Base-by-base conservation (phyloP, 352 stramenopile species). In the Elongisporangium undulatum region DNA sequence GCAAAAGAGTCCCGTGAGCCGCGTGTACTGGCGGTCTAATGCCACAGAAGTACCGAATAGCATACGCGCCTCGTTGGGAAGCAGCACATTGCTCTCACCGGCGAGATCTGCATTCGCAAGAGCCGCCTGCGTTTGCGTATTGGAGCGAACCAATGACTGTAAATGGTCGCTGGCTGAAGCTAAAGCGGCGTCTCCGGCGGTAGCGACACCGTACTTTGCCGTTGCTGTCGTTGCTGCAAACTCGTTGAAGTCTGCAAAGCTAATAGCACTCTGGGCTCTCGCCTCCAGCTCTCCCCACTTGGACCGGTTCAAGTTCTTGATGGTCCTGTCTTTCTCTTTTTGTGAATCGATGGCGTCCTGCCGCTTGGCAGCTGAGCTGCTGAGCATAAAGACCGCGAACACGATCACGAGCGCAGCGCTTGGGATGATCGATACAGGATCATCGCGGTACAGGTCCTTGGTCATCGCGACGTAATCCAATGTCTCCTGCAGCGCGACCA, bases 211-310 rank as follows among this genome's bases (percentile, higher is more conserved):
- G 29, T 41, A 41, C 13, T 63, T 38, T 21, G 63, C 57, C 2
- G 55, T 63, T 0, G 15, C n/a, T 49, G 55, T 34, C 17, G 58
- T 69, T 15, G 29, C 29, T 41, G 29, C 29, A 41, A 41, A 88
- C 4, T 70, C 45, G 7, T 74, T 67, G 62, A 90, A 90, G 48
- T 85, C 75, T 15, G 85, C 75, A 13, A 83, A 69, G 5, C 71
- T 61, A 2, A 69, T 63, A 1, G 45, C 50, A 1, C 41, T 56
- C 34, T 74, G 51, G 0, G 72, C 72, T n/a, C 79, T 71, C n/a
- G 73, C 65, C 41, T 83, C 57, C 0, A 90, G 66, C 58, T 90
- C 81, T 6, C 60, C 71, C 81, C 78, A 90, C 39, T 90, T 90
- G 9, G 72, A 61, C 23, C 77, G 75, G 24, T 86, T 90, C 4